phyloP scores from a whole-genome alignment of 2,329 filamentous ascomycete species.

The Penicillium psychrosexuale region DNA sequence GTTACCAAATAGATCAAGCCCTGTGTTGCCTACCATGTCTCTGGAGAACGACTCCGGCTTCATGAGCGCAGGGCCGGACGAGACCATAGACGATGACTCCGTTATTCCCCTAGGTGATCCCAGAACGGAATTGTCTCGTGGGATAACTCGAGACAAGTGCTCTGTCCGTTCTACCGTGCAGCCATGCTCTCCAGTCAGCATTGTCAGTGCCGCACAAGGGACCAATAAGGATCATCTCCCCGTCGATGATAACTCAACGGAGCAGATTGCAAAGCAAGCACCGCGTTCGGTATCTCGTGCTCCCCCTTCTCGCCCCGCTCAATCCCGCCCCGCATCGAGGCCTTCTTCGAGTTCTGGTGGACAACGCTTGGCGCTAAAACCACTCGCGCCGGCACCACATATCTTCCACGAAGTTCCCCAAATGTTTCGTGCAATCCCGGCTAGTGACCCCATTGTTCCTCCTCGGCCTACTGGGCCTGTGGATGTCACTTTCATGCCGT shows the following conservation, averaged over 20 bases:
- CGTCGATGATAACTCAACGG: constrained; percentile 17
- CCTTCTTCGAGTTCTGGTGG: constrained; percentile 39
- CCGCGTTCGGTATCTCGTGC: constrained; percentile 26
- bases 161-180: constrained; percentile 25
- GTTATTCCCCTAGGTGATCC: constrained; percentile 28
- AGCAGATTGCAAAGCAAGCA: constrained; percentile 22
- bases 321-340: constrained; percentile 24
- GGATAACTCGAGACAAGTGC: constrained; percentile 17
- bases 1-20: constrained; percentile 72
- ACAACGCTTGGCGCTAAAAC: constrained; percentile 33
- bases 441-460: constrained; percentile 51
- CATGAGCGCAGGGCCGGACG: constrained; percentile 74
- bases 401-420: constrained; percentile 36
- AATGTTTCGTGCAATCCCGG: constrained; percentile 37
- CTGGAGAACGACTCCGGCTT: constrained; percentile 70
- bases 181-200: constrained; percentile 28
- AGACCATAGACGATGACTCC: constrained; percentile 62
- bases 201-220: constrained; percentile 17
- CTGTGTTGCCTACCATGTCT: constrained; percentile 62
- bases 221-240: constrained; percentile 21
- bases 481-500: constrained; percentile 43
- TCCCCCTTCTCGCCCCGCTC: constrained; percentile 13
- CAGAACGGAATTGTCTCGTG: constrained; percentile 19
- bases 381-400: constrained; percentile 38
- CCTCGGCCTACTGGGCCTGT: constrained; percentile 37